Evolutionary conservation across 345 rosid genomes (phyloP), one percentile per base, ranked within the genome.

Genomic region (Populus pruinosa): DNA sequence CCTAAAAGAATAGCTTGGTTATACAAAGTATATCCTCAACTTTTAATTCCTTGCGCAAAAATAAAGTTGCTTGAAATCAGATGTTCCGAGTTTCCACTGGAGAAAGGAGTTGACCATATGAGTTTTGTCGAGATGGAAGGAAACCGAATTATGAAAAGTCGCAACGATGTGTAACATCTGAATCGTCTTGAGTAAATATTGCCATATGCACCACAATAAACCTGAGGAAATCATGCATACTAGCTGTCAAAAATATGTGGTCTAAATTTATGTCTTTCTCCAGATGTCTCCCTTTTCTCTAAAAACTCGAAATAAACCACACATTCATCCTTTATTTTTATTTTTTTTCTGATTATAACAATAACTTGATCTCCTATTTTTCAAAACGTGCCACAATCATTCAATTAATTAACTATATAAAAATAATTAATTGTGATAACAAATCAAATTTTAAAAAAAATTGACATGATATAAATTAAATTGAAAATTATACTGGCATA

Each of bases 31-130:
- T n/a, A 8, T 21, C 35, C 77, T 72, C 55, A 44, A 11, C 61
- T 69, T 80, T 44, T 53, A 16, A 53, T 72, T 10, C 47, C 11
- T 29, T 69, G 62, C 70, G 29, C 36, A 38, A 67, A 74, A 74
- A 67, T 31, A 53, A 68, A 77, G 76, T 69, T 36, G 55, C 31
- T 36, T 33, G 35, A 73, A 47, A 71, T 38, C 64, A 44, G 72
- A 71, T 74, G 70, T 31, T 21, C 11, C 10, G 67, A 44, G 27
- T 33, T 27, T 41, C 31, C 77, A 69, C 75, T 55, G 67, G 83
- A 73, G 73, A 8, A 49, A 21, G 36, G 70, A 85, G 84, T 75
- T 75, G 79, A 82, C 81, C 77, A 67, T 47, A 35, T 41, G 36
- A 31, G 43, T n/a, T 67, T 59, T n/a, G 25, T 4, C 9, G 64